These are phyloP conservation scores for Coemansia sp. DNA, from an alignment of 192 early-diverging fungal species.

Conservation along the genomic window DNA sequence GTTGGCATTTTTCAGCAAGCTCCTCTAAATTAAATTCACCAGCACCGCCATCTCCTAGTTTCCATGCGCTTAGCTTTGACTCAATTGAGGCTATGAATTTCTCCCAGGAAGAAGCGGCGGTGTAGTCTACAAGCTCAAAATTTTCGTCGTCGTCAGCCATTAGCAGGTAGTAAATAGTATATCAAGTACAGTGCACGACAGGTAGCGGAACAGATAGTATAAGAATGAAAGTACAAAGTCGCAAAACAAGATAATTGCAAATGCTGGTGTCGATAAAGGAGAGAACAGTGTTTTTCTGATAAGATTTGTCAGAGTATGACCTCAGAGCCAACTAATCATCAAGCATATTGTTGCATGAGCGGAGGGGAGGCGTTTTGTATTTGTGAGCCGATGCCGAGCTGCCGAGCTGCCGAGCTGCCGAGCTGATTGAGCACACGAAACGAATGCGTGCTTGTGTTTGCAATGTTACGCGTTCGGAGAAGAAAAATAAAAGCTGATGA, in stretches of 20 bases:
- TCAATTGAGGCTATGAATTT: slow-evolving; percentile 64
- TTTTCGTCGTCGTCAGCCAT: slow-evolving; percentile 59
- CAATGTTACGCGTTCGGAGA: not conserved
- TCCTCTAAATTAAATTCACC: slow-evolving; percentile 54
- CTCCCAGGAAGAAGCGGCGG: slow-evolving; percentile 69
- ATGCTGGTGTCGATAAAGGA: not conserved
- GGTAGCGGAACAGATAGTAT: not conserved
- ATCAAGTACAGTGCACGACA: not conserved
- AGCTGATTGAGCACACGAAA: too few species aligned
- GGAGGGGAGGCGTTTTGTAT: too few species aligned
- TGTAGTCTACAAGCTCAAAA: slow-evolving; percentile 77
- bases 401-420: not conserved
- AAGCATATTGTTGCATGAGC: not conserved
- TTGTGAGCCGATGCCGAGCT: not conserved
- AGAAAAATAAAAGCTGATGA: too few species aligned
- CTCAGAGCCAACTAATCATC: slow-evolving; percentile 4
- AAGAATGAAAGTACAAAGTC: not conserved
- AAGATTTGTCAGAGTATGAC: not conserved
- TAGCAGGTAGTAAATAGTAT: not conserved
- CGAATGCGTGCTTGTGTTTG: not conserved
- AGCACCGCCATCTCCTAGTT: slow-evolving; percentile 55
- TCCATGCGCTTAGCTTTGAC: slow-evolving; percentile 59
- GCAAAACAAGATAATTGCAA: not conserved
- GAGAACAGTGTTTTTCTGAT: not conserved
- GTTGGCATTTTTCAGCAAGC: slow-evolving; percentile 25